phyloP scores from a whole-genome alignment of 164 flowering plant species.

The Tinospora cordifolia region DNA sequence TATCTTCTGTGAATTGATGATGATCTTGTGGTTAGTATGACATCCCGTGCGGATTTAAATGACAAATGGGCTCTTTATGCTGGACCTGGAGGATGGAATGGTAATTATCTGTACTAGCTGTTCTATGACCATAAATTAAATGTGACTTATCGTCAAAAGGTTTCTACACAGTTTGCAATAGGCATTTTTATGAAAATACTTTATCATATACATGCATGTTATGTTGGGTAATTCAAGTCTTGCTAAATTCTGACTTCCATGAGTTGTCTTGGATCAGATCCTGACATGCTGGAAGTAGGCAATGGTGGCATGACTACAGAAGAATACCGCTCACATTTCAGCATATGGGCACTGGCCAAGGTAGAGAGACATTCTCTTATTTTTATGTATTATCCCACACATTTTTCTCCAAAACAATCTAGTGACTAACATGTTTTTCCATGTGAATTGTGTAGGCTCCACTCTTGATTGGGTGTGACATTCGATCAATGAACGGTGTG shows the following conservation, averaged over 20 bases:
- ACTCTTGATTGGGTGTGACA: conserved; percentile 65
- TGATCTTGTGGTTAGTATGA: conserved; percentile 38
- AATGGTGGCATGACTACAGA: conserved; percentile 75
- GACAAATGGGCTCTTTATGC: conserved; percentile 71
- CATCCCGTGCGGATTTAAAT: conserved; percentile 48
- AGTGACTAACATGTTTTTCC: background rate
- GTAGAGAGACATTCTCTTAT: conserved; percentile 19
- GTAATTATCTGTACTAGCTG: conserved; percentile 24
- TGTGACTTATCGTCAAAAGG: background rate
- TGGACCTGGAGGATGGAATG: conserved; percentile 81
- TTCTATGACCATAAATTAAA: background rate
- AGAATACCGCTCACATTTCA: conserved; percentile 77
- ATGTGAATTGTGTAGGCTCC: conserved; percentile 50
- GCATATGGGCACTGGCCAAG: conserved; percentile 81
- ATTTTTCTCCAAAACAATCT: background rate
- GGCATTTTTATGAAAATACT: background rate
- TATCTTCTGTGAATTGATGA: too few species aligned
- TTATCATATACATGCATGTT: too few species aligned
- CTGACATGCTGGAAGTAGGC: conserved; percentile 92
- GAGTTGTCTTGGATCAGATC: conserved; percentile 37
- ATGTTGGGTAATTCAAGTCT: too few species aligned
- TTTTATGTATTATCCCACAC: too few species aligned
- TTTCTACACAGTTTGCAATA: background rate
- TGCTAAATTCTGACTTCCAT: background rate
- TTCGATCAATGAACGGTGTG: conserved; percentile 36